Evolutionary conservation across 1,139 yeast species (phyloP).

Genomic region (Scheffersomyces illinoinensis): DNA sequence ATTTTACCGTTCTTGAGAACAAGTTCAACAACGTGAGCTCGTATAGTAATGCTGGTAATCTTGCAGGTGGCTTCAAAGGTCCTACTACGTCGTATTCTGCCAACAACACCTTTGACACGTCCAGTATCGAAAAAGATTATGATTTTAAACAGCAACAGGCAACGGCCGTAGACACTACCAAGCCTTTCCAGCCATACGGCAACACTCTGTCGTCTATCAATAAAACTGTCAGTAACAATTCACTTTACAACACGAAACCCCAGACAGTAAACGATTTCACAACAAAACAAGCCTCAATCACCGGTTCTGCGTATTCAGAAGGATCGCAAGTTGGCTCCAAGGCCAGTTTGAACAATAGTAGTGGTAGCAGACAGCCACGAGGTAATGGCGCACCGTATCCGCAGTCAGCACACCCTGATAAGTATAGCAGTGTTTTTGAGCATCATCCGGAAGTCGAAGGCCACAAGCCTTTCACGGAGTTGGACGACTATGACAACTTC

Average conservation of each 20-base stretch:
- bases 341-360: not conserved
- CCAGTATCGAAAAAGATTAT: constrained; percentile 27
- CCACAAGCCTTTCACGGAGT: constrained; percentile 48
- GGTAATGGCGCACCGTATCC: constrained; percentile 23
- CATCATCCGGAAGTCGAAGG: constrained; percentile 51
- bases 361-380: constrained; percentile 1
- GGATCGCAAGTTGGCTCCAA: not conserved
- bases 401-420: constrained; percentile 4
- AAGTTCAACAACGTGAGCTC: not conserved
- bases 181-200: constrained; percentile 7
- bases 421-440: constrained; percentile 35
- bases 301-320: not conserved
- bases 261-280: constrained; percentile 40
- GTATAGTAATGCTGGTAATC: not conserved
- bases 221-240: constrained; percentile 17
- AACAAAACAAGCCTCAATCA: constrained; percentile 11
- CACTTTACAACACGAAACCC: constrained; percentile 35
- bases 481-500: constrained; percentile 27
- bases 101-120: constrained; percentile 4
- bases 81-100: not conserved
- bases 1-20: not conserved
- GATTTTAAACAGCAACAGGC: constrained; percentile 21
- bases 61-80: not conserved
- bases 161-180: not conserved
- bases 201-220: constrained; percentile 2